Percentiles rank a stretch among this genome's conserved stretches.
These are phyloP conservation scores for Coelastrella sp. DNA, from an alignment of 139 green algal genomes.

Conservation along the genomic window DNA sequence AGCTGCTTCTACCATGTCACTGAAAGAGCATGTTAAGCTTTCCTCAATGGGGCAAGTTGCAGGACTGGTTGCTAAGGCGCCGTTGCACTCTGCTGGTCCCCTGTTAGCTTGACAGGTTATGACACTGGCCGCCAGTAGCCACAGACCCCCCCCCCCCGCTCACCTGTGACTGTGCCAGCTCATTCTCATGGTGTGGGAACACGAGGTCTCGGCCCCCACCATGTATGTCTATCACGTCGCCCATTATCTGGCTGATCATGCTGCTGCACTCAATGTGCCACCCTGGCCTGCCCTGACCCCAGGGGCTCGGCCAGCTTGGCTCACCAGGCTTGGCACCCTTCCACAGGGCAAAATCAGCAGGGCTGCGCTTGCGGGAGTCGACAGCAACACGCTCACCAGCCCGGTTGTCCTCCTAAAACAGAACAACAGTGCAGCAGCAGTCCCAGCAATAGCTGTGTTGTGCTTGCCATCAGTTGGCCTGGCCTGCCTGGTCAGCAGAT, in stretches of 20 bases:
- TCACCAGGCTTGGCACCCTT: conserved; percentile 95
- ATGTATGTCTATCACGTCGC: conserved; percentile 91
- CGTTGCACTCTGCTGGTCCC: too few relatives aligned
- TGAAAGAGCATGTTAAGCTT: too few relatives aligned
- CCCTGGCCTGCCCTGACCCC: conserved; percentile 91
- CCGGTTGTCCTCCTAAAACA: conserved; percentile 53
- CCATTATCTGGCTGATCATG: conserved; percentile 91
- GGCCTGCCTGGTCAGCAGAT: too few relatives aligned
- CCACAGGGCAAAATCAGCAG: conserved; percentile 98
- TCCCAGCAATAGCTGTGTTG: neutral
- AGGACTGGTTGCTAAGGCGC: too few relatives aligned
- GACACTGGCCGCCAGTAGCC: too few relatives aligned
- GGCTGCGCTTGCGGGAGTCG: conserved; percentile 88
- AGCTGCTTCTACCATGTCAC: neutral
- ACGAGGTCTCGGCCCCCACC: conserved; percentile 84
- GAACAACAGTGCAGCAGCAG: neutral
- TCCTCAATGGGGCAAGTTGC: too few relatives aligned
- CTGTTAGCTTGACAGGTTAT: too few relatives aligned
- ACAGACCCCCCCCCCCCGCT: neutral
- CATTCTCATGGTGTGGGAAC: conserved; percentile 99
- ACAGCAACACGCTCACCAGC: conserved; percentile 91
- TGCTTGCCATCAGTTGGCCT: too few relatives aligned
- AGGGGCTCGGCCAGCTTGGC: conserved; percentile 92
- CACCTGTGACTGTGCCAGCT: conserved; percentile 88
- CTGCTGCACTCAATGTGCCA: conserved; percentile 98